Evolutionary conservation across 108 stramenopile genomes (phyloP), one percentile per base, ranked within the genome.

Genomic region (Chaetoceros tenuissimus): DNA sequence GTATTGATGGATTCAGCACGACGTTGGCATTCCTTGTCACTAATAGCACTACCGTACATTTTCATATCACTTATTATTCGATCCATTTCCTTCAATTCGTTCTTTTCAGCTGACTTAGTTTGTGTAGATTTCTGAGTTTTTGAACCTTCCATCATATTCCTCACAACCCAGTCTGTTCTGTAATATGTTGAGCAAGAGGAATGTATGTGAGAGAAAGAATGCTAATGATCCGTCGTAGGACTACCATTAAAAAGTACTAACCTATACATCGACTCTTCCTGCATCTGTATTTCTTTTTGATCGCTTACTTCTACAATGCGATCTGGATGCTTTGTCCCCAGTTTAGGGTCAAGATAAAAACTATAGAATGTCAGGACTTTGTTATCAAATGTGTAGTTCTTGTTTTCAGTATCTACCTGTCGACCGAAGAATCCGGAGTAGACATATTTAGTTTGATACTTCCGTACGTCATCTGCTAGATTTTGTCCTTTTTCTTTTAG

Each of bases 301-400:
- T n/a, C n/a, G n/a, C n/a, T n/a, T n/a, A 66, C 31, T 1, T 55
- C 43, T 21, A 70, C 48, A 2, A 74, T 64, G 31, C 66, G 69
- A 26, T 66, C 60, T 25, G 68, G 56, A 51, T 66, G 60, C 55
- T 45, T 31, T 2, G 52, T 43, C 26, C 19, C 49, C 2, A 51
- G 43, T 8, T 69, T 55, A 17, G 27, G 31, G 60, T 74, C 68
- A 68, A 68, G 69, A 31, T 55, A 74, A 45, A 66, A 66, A 47
- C 69, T 69, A 3, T 59, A 56, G 53, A 74, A 74, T n/a, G 73
- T 61, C 48, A 74, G 52, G 0, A 69, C 22, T 26, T 55, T 50
- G 46, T 74, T 68, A 51, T 74, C 68, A 55, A 74, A 69, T 27
- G 69, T 68, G 34, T 40, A 40, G 20, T 23, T 58, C 49, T 59